Conservation (phyloP, 352 stramenopile genomes). For the Thalassiosira exigua region DNA sequence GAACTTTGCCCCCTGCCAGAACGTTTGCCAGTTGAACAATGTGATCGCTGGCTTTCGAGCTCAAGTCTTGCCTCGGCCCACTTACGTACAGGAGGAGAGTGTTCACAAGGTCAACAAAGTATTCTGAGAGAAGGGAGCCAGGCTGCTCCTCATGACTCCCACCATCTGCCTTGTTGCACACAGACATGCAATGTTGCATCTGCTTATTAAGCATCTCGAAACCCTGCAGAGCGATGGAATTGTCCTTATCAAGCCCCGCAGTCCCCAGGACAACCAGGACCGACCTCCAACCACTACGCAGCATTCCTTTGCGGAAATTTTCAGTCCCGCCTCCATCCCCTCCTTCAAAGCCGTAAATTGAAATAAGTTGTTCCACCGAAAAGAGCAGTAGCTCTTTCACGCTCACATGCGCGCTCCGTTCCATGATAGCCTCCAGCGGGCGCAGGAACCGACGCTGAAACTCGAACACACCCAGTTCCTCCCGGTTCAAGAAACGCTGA, state of each 20-base stretch:
- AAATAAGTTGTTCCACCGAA: conserved; percentile 81
- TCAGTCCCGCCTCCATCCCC: conserved; percentile 2
- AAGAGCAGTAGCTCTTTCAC: conserved; percentile 83
- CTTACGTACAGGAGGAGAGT: conserved; percentile 74
- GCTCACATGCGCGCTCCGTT: conserved; percentile 65
- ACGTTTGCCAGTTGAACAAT: conserved; percentile 68
- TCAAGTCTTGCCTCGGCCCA: conserved; percentile 74
- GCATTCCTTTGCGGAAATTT: conserved; percentile 50
- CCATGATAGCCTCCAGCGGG: conserved; percentile 81
- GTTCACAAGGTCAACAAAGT: conserved; percentile 82
- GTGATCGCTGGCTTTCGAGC: conserved; percentile 67
- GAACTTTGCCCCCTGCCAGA: conserved; percentile 68
- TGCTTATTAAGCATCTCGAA: conserved; percentile 73
- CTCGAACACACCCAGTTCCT: conserved; percentile 97
- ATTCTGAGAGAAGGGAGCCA: conserved; percentile 69
- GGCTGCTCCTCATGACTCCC: conserved; percentile 18
- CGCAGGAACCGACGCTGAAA: conserved; percentile 91
- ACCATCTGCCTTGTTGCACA: conserved; percentile 30
- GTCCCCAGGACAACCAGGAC: conserved; percentile 77
- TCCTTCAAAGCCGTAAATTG: conserved; percentile 73
- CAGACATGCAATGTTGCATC: conserved; percentile 59
- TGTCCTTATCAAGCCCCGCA: conserved; percentile 66
- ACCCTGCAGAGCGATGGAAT: conserved; percentile 72
- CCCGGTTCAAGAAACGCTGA: conserved; percentile 97
- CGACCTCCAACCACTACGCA: conserved; percentile 81